Evolutionary conservation across 2,329 filamentous ascomycete species (phyloP).

Genomic region (Sporothrix brasiliensis): DNA sequence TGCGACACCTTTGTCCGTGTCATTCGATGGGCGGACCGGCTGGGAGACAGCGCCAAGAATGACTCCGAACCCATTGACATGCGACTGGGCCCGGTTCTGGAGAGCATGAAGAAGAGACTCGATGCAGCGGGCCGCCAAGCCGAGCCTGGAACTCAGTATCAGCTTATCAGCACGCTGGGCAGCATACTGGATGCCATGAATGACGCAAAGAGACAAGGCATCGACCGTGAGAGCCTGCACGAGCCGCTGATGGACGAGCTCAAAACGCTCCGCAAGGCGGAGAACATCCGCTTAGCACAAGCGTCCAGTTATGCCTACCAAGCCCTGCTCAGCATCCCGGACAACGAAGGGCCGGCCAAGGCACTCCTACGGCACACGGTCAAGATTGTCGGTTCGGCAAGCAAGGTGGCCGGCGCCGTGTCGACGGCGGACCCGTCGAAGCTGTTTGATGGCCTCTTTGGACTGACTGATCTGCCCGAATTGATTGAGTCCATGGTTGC

Average conservation of each 20-base stretch:
- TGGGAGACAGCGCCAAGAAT: background rate
- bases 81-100: background rate
- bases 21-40: background rate
- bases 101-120: background rate
- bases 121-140: background rate
- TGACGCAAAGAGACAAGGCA: background rate
- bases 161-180: background rate
- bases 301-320: constrained; percentile 10
- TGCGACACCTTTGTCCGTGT: background rate
- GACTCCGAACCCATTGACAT: background rate
- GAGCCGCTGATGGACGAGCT: constrained; percentile 6
- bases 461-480: background rate
- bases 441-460: constrained; percentile 3
- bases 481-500: constrained; percentile 5
- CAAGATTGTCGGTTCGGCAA: background rate
- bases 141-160: background rate
- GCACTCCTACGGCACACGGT: background rate
- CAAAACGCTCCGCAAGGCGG: background rate
- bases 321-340: background rate
- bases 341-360: constrained; percentile 5
- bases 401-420: constrained; percentile 5
- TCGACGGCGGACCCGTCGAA: background rate
- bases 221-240: background rate
- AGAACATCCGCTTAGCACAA: constrained; percentile 2
- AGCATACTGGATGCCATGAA: constrained; percentile 21